Base-by-base conservation (phyloP, 495 filamentous ascomycete species). In the Tuber brumale region DNA sequence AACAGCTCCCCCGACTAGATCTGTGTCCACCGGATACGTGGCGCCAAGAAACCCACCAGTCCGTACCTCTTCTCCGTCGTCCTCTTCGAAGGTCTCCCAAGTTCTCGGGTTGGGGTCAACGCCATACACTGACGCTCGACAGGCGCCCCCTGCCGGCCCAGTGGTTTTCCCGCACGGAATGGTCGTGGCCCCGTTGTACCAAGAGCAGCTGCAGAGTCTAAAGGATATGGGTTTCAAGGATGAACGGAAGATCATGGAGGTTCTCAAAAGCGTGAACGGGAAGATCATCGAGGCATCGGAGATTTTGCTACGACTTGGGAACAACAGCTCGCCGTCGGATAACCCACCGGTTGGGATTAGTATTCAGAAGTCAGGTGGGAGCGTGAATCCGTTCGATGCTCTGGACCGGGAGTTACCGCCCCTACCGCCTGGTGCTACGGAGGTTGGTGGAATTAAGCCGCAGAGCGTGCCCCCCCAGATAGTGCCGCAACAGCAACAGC, bases 181-280 rank as follows among this genome's bases (percentile, higher is more conserved):
- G 76, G 77, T 82, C 35, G 75, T 82, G 35, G 78, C 82, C 19
- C 81, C 83, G 2, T 84, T 83, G 7, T 88, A 83, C 69, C 89
- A 90, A 44, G 86, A 87, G 44, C 97, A 97, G 84, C 85, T 99
- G 81, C 88, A 88, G 14, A 90, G 88, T 23, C 85, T 99, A 72
- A 88, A 89, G 71, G 93, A 97, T 73, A 97, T 98, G 95, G 95
- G 95, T 1, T 99, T 99, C 81, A 87, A 83, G 45, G 93, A 99
- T 82, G 91, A 95, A 48, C 90, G 90, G 76, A 88, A 92, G 70
- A 98, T 96, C 78, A 85, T 89, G 19, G 89, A 90, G 73, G 90
- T 97, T 39, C 84, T 99, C 41, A 92, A 92, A 76, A 91, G 91
- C 18, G 86, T 94, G 10, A 87, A 90, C 75, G 95, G 96, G 3